Percentiles rank a stretch among this genome's conserved stretches.
Conservation (phyloP, 441 rosid species). For the Corymbia citriodora region DNA sequence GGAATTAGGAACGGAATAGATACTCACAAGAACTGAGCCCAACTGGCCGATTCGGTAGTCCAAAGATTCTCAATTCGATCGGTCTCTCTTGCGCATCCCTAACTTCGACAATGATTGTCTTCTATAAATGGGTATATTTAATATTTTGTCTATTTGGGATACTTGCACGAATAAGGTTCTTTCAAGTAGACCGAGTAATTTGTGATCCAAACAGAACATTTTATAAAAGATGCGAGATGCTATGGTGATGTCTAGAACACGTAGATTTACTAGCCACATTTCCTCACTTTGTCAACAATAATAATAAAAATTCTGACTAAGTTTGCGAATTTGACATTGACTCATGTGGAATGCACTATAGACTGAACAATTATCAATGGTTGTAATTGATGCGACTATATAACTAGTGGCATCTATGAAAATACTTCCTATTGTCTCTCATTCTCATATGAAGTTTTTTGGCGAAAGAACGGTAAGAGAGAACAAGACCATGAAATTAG, state of each 20-base stretch:
- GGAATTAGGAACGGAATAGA: no score
- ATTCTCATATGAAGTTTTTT: neutral
- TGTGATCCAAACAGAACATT: neutral
- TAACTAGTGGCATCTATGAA: neutral
- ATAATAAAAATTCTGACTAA: neutral
- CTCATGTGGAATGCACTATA: neutral
- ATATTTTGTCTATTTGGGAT: neutral
- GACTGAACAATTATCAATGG: neutral
- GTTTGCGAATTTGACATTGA: neutral
- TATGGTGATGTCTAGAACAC: neutral
- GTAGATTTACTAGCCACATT: neutral
- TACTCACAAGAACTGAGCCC: accelerated
- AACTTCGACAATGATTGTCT: neutral
- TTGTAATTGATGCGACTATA: no score
- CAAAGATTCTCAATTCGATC: accelerated
- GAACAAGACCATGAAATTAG: neutral
- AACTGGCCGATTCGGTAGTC: accelerated
- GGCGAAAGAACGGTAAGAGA: neutral
- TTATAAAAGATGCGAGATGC: neutral
- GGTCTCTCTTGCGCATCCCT: accelerated
- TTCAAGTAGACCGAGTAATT: neutral
- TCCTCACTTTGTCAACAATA: neutral
- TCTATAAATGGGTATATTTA: neutral
- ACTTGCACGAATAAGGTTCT: neutral
- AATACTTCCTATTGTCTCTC: neutral